Evolutionary conservation across 2,329 filamentous ascomycete species (phyloP), one percentile per base, ranked within the genome.

Genomic region (Didymella exigua): DNA sequence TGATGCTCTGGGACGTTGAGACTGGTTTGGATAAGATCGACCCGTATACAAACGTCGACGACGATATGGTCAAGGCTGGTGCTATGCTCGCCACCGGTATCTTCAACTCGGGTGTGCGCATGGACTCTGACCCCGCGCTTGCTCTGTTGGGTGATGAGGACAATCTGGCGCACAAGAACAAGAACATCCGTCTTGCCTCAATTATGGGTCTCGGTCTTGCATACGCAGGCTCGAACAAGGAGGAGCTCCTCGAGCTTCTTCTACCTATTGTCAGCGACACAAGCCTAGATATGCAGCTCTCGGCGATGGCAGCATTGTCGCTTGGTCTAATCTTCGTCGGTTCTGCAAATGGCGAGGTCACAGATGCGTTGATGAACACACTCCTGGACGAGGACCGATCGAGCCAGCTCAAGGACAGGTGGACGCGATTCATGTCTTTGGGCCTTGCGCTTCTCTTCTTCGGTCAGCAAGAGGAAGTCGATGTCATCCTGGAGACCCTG

Each of bases 151-250:
- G 87, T 58, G 93, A 97, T 59, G 70, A 84, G 21, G 89, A 92
- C 33, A 93, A 91, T 72, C 82, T 98, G 13, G 83, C 91, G 64
- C 86, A 88, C 72, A 89, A 92, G 75, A 91, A 87, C 66, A 85
- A 89, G 36, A 82, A 89, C 23, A 86, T 96, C 56, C 86, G 90
- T 62, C 88, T 93, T 26, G 89, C 91, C 23, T 89, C 89, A 8
- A 95, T 99, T 71, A 98, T 99, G 91, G 95, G 95, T 74, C 86
- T 99, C 30, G 96, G 95, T 65, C 80, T 99, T 56, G 88, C 95
- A 1, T 98, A 98, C 73, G 95, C 95, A 46, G 96, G 95, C 2
- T 96, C 93, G 0, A 93, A 96, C 75, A 93, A 92, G 74, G 89
- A 92, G 59, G 90, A 95, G 26, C 79, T 98, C n/a, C 80, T 96